A percentile compares a stretch with the other conserved stretches of the same genome.
phyloP scores from a whole-genome alignment of 2,329 filamentous ascomycete species.

The Phialophora tarda region DNA sequence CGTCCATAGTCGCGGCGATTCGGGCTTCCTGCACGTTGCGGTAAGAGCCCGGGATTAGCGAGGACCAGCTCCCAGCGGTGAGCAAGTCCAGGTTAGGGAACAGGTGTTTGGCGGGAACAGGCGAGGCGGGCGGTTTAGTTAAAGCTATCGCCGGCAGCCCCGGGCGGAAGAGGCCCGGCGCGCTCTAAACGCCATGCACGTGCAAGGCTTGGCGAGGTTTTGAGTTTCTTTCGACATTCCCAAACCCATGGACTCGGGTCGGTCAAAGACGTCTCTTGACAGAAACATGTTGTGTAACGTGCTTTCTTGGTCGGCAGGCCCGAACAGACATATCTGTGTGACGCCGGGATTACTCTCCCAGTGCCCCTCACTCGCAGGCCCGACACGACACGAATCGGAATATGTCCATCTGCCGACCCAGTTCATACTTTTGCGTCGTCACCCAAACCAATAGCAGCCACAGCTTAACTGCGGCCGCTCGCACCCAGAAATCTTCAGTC shows the following conservation, averaged over 20 bases:
- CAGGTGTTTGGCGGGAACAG: slow-evolving; percentile 6
- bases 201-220: background rate
- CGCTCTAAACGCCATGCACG: slow-evolving; percentile 1
- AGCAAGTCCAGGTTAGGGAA: slow-evolving; percentile 1
- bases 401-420: slow-evolving; percentile 4
- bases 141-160: background rate
- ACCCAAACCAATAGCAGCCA: background rate
- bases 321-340: background rate
- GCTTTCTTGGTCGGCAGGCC: background rate
- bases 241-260: background rate
- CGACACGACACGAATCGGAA: background rate
- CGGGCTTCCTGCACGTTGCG: background rate
- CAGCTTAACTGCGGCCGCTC: background rate
- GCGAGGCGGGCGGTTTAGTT: background rate
- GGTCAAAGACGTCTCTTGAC: background rate
- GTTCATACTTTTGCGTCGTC: background rate
- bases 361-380: background rate
- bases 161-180: slow-evolving; percentile 9
- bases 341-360: background rate
- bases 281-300: slow-evolving; percentile 6
- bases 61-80: background rate
- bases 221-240: background rate
- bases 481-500: background rate
- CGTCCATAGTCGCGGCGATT: slow-evolving; percentile 46
- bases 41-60: background rate